Base-by-base conservation (phyloP, 1,139 yeast genomes). In the Yamadazyma buinensis region DNA sequence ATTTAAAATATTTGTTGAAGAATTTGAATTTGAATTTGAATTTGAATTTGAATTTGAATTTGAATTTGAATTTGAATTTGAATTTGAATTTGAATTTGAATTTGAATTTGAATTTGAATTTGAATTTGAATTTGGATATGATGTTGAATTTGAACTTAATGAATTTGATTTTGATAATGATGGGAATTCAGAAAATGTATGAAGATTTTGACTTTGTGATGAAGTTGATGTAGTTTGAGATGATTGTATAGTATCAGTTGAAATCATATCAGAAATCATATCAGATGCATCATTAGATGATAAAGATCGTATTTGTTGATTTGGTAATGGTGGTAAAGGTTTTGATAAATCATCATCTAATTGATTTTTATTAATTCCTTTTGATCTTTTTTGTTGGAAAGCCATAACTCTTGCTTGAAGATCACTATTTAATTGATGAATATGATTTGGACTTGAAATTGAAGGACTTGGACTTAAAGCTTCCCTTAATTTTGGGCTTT, bases 381-480 rank as follows among this genome's bases (percentile, higher is more conserved):
- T 64, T 20, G 74, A 66, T 43, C 87, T 64, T 50, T 75, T 77
- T 44, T 80, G 84, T 52, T 83, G 92, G 46, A 83, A 81, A 0
- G 90, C 90, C 57, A 81, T 60, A 32, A 84, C 67, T 43, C 87
- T 65, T 2, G 92, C 94, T 56, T 83, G 92, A 36, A 83, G 71
- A 43, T 80, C 86, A 11, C 85, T 78, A 52, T 73, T 81, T 15
- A 68, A 44, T 34, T 59, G 68, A 8, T 9, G 48, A 13, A 31
- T 21, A 20, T 33, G 35, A 23, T 23, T 32, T 6, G 36, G 28
- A 27, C 31, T 33, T 17, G 36, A 32, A 22, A 30, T 23, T 14
- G 35, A 32, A 7, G 36, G 40, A 28, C 31, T 37, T 21, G 29
- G 27, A 15, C 22, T 27, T n/a, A n/a, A n/a, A 15, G 30, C 36